Conservation (phyloP, 2,329 filamentous ascomycete genomes). For the Aspergillus amoenus region DNA sequence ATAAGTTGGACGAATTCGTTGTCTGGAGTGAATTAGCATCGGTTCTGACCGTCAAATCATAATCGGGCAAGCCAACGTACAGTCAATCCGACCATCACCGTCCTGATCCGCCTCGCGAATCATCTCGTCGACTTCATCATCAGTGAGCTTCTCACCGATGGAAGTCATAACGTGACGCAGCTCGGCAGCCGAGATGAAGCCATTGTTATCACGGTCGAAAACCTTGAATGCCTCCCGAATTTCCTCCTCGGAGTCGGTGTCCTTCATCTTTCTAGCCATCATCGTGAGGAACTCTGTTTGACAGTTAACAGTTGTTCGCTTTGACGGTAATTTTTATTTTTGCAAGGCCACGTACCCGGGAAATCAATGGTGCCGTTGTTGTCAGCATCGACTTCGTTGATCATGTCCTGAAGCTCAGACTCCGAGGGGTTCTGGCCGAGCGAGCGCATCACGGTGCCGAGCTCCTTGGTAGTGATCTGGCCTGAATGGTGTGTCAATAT, state of each 20-base stretch:
- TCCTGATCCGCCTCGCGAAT: conserved; percentile 89
- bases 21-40: conserved; percentile 51
- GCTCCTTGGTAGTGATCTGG: conserved; percentile 88
- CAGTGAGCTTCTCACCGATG: conserved; percentile 86
- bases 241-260: conserved; percentile 87
- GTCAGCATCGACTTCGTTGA: conserved; percentile 89
- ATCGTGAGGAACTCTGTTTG: conserved; percentile 79
- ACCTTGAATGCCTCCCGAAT: conserved; percentile 89
- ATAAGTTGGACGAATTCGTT: conserved; percentile 93
- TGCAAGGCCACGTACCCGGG: conserved; percentile 61
- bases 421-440: conserved; percentile 87
- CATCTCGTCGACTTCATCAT: conserved; percentile 91
- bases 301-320: conserved; percentile 15
- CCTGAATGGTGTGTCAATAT: conserved; percentile 49
- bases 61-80: conserved; percentile 51
- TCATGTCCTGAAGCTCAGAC: conserved; percentile 89
- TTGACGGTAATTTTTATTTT: not conserved
- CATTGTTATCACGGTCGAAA: conserved; percentile 88
- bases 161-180: conserved; percentile 90
- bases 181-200: conserved; percentile 85
- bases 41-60: not conserved
- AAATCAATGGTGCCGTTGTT: conserved; percentile 94
- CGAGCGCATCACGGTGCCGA: conserved; percentile 87
- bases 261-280: conserved; percentile 95
- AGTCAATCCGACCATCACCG: conserved; percentile 84